Base-by-base conservation (phyloP, 306 rosid genomes). In the Cicer cuneatum region DNA sequence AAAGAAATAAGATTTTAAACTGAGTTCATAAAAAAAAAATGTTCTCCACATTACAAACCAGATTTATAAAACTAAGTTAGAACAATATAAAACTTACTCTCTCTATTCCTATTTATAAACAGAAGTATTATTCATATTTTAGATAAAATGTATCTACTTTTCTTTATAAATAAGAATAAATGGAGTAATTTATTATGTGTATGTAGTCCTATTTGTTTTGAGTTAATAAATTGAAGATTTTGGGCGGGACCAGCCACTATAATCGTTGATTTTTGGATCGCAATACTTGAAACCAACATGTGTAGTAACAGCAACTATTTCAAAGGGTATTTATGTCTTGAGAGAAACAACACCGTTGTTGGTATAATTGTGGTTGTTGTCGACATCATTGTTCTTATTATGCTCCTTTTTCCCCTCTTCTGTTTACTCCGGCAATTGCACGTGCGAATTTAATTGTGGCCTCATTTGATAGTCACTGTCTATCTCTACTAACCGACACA, bases 391-490 rank as follows among this genome's bases (percentile, higher is more conserved):
- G 49, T 77, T 53, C 62, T 76, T 48, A 19, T 80, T 54, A 59
- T 73, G 54, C 75, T 46, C 6, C 71, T 71, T 46, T 64, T 53
- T 43, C 71, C 74, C 3, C 54, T 60, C 77, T 79, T 69, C 82
- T 73, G 60, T 58, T 75, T 7, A 4, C 9, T 60, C 79, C 79
- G 68, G 87, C 92, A 82, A 43, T 39, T 68, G 86, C 97, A 91
- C 86, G 89, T 89, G 90, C 83, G 57, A 5, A 63, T 77, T 87
- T 81, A 80, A 86, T 84, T 78, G 87, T 88, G 89, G 90, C 89
- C 88, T 90, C 51, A 38, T 80, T 35, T 63, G 52, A 54, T 24
- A 37, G 89, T 86, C 90, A 81, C 81, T 76, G 43, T 84, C 89
- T 73, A 66, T 52, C 58, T 85, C 80, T 54, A 76, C 82, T 61